Evolutionary conservation across 116 monocot genomes (phyloP).

Genomic region (Dioscorea cayenensis): DNA sequence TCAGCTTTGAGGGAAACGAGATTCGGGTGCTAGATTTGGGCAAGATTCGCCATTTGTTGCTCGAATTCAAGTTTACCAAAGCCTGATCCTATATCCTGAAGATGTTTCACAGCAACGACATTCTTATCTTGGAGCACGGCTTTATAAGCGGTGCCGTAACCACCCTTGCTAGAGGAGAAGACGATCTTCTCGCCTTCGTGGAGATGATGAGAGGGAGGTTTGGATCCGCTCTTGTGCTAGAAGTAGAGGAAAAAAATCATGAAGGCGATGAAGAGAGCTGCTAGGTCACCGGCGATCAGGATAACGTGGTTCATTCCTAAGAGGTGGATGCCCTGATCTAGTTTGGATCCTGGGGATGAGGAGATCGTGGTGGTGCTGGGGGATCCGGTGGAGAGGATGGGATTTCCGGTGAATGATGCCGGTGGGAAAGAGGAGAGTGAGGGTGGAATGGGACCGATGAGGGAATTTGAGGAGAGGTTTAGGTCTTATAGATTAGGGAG

Average conservation of each 20-base stretch:
- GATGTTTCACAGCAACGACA: too few relatives aligned
- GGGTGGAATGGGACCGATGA: conserved; percentile 52
- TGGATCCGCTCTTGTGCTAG: too few relatives aligned
- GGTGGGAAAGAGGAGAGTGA: conserved; percentile 40
- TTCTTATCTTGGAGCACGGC: too few relatives aligned
- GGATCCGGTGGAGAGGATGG: conserved; percentile 20
- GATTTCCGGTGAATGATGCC: conserved; percentile 49
- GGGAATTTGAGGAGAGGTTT: conserved; percentile 50
- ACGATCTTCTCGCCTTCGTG: too few relatives aligned
- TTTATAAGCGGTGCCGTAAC: too few relatives aligned
- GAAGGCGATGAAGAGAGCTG: conserved; percentile 42
- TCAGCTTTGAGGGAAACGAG: too few relatives aligned
- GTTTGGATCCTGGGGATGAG: conserved; percentile 44
- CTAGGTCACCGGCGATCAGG: conserved; percentile 69
- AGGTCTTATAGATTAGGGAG: conserved; percentile 56
- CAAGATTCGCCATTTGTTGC: too few relatives aligned
- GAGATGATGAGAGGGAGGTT: too few relatives aligned
- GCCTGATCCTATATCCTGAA: too few relatives aligned
- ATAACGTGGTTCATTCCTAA: conserved; percentile 52
- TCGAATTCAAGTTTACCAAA: too few relatives aligned
- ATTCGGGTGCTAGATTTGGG: too few relatives aligned
- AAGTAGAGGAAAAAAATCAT: conserved; percentile 73
- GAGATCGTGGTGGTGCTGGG: conserved; percentile 32
- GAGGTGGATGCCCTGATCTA: conserved; percentile 19
- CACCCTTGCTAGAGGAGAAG: too few relatives aligned